Evolutionary conservation across 164 flowering plant species (phyloP).

Genomic region (Aristolochia fimbriata): DNA sequence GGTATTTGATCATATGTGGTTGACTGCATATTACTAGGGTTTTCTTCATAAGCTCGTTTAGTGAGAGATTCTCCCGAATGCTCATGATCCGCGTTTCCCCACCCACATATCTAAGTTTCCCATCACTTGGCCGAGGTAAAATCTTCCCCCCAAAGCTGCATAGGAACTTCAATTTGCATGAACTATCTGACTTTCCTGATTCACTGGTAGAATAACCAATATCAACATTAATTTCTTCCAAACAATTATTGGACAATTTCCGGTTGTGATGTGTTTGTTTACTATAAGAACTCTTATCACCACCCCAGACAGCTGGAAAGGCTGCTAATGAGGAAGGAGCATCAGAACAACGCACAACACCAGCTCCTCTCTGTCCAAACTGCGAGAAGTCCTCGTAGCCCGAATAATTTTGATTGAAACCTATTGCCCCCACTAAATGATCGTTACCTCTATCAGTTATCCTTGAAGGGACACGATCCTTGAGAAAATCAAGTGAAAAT

Average conservation of each 20-base stretch:
- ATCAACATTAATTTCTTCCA: constrained; percentile 18
- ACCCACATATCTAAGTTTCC: constrained; percentile 82
- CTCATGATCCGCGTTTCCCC: constrained; percentile 79
- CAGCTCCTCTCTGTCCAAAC: constrained; percentile 34
- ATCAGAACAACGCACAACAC: constrained; percentile 21
- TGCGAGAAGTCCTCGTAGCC: constrained; percentile 40
- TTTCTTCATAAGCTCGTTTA: constrained; percentile 46
- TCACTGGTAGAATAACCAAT: constrained; percentile 16
- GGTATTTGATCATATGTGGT: constrained; percentile 66
- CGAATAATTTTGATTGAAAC: constrained; percentile 14
- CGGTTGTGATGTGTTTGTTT: constrained; percentile 15
- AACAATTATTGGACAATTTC: constrained; percentile 12
- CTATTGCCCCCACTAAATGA: constrained; percentile 15
- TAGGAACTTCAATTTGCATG: constrained; percentile 58
- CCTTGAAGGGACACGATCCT: constrained; percentile 32
- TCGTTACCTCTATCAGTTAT: constrained; percentile 14
- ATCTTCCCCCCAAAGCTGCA: constrained; percentile 91
- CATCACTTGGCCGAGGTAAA: constrained; percentile 71
- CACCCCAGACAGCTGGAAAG: constrained; percentile 13
- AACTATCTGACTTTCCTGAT: constrained; percentile 23
- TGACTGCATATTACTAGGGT: constrained; percentile 45
- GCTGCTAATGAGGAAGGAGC: constrained; percentile 6
- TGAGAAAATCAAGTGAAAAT: constrained; percentile 52
- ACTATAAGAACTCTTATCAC: constrained; percentile 20
- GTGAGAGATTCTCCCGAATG: constrained; percentile 35